These are phyloP conservation scores for Boletus bicolor DNA, from an alignment of 768 basidiomycete genomes.

Conservation along the genomic window DNA sequence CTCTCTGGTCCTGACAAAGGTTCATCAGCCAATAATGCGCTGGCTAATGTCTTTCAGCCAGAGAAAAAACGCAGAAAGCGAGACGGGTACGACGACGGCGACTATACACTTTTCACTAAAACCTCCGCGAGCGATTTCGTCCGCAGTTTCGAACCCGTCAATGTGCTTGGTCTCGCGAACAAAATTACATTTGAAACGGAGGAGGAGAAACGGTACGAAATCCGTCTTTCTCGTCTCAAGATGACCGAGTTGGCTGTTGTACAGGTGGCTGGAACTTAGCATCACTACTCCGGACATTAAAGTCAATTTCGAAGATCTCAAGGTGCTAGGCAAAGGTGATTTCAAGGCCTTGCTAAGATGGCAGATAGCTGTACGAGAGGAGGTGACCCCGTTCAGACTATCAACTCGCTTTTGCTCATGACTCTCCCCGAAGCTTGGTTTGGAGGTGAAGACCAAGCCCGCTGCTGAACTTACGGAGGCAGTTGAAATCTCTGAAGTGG, in stretches of 20 bases:
- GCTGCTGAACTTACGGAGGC: constrained; percentile 74
- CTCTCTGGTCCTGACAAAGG: constrained; percentile 47
- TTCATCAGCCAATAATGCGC: constrained; percentile 60
- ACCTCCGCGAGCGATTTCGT: constrained; percentile 72
- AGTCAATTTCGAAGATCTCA: constrained; percentile 86
- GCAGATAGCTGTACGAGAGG: constrained; percentile 83
- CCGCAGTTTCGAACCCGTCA: constrained; percentile 64
- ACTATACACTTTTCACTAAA: constrained; percentile 84
- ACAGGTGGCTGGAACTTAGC: constrained; percentile 69
- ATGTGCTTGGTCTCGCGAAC: constrained; percentile 73
- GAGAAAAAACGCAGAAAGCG: constrained; percentile 93
- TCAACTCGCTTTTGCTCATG: constrained; percentile 4
- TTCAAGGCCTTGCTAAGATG: constrained; percentile 93
- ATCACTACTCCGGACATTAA: constrained; percentile 78
- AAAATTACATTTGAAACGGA: constrained; percentile 74
- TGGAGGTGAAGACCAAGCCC: constrained; percentile 76
- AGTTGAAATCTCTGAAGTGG: constrained; percentile 59
- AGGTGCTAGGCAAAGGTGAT: constrained; percentile 96
- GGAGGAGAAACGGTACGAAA: constrained; percentile 76
- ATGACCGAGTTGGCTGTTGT: constrained; percentile 4
- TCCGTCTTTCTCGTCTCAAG: background rate
- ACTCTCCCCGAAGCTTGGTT: constrained; percentile 55
- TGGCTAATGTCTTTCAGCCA: constrained; percentile 93
- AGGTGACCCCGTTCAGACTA: constrained; percentile 44
- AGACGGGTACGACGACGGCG: constrained; percentile 93